Conservation (phyloP, 2,329 filamentous ascomycete genomes). For the Curvularia eragrostidis region DNA sequence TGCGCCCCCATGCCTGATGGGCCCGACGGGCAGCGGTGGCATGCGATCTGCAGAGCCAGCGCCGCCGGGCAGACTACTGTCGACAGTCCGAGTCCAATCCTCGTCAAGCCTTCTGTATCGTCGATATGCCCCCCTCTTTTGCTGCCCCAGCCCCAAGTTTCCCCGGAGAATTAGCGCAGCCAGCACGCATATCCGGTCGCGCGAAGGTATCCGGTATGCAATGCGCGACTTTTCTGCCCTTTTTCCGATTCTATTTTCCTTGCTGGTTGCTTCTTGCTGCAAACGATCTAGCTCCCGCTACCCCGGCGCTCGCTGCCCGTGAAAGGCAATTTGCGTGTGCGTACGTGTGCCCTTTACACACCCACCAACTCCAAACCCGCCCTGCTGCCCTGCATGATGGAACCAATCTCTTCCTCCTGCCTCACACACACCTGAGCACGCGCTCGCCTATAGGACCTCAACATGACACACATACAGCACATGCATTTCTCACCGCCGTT, state of each 20-base stretch:
- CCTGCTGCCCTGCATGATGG: neutral
- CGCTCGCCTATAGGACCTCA: neutral
- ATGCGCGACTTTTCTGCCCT: neutral
- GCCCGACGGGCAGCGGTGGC: neutral
- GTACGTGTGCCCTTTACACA: neutral
- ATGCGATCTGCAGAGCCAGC: neutral
- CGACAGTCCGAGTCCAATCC: neutral
- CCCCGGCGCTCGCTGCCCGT: neutral
- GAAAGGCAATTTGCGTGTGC: neutral
- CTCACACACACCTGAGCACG: neutral
- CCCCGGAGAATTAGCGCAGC: neutral
- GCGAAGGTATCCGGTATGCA: neutral
- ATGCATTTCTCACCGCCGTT: conserved; percentile 7
- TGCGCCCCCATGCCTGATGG: too few species aligned
- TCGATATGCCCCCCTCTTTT: neutral
- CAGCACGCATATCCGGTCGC: neutral
- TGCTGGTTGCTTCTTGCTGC: neutral
- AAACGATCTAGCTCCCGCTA: neutral
- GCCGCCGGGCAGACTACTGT: neutral
- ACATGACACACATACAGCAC: conserved; percentile 1
- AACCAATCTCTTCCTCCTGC: neutral
- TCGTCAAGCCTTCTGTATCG: neutral
- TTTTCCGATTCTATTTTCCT: neutral
- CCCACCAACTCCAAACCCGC: neutral
- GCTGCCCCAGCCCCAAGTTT: neutral